These are phyloP conservation scores for Euphorbia peplus DNA, from an alignment of 345 rosid species.

Conservation along the genomic window DNA sequence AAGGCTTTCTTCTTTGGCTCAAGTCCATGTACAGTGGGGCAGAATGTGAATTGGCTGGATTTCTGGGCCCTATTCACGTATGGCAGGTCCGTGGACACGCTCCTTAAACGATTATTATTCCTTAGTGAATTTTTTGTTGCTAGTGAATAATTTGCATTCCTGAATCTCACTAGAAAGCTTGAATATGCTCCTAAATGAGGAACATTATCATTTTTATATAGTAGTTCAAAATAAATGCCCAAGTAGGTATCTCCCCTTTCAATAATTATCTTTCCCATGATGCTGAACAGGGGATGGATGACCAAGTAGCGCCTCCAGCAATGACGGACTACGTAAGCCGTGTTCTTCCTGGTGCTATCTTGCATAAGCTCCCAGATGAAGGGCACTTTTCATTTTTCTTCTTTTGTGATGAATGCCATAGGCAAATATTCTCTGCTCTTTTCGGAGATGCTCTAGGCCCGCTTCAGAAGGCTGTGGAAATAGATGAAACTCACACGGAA, in stretches of 20 bases:
- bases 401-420: conserved; percentile 79
- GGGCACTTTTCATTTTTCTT: conserved; percentile 85
- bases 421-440: conserved; percentile 59
- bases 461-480: conserved; percentile 32
- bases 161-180: not conserved
- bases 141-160: not conserved
- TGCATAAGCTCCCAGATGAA: conserved; percentile 68
- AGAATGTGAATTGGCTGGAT: conserved; percentile 74
- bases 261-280: not conserved
- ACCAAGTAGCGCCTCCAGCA: conserved; percentile 60
- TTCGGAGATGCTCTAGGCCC: conserved; percentile 70
- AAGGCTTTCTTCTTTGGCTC: conserved; percentile 76
- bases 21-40: conserved; percentile 65
- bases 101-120: conserved; percentile 6
- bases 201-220: not conserved
- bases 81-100: conserved; percentile 77
- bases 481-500: conserved; percentile 19
- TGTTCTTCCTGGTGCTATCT: conserved; percentile 59
- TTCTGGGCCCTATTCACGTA: conserved; percentile 71
- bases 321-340: conserved; percentile 64
- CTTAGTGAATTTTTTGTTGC: conserved; percentile 5
- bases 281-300: conserved; percentile 70
- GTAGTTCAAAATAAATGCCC: no score
- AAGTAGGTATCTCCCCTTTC: not conserved
- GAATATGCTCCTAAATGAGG: not conserved